A percentile compares a stretch with the other conserved stretches of the same genome.
Evolutionary conservation across 495 filamentous ascomycete genomes (phyloP).

Genomic region (Neurospora sp.): DNA sequence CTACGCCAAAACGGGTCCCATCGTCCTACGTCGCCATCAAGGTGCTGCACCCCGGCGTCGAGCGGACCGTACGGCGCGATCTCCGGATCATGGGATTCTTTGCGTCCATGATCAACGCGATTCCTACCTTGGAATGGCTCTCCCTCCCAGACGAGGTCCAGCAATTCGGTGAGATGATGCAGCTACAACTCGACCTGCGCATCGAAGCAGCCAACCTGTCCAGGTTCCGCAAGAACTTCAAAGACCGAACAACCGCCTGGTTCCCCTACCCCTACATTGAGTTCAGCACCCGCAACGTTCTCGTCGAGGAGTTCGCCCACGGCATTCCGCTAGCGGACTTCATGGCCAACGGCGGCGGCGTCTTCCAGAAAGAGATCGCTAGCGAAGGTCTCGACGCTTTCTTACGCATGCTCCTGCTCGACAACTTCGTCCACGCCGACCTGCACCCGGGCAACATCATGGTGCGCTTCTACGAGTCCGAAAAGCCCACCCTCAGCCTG

Average conservation of each 20-base stretch:
- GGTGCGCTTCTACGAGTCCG: constrained; percentile 93
- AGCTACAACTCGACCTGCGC: constrained; percentile 84
- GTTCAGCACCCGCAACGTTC: constrained; percentile 81
- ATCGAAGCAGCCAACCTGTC: constrained; percentile 89
- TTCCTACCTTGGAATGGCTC: constrained; percentile 96
- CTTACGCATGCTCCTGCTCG: constrained; percentile 90
- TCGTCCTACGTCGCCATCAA: constrained; percentile 94
- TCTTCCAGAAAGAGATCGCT: constrained; percentile 89
- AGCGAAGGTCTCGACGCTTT: constrained; percentile 97
- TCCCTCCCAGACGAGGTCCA: constrained; percentile 89
- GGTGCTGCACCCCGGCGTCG: constrained; percentile 86
- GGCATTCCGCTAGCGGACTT: constrained; percentile 89
- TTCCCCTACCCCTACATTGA: constrained; percentile 91
- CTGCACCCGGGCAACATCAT: constrained; percentile 98
- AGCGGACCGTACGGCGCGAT: constrained; percentile 79
- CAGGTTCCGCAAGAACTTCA: constrained; percentile 86
- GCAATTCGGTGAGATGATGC: constrained; percentile 99
- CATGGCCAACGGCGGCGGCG: constrained; percentile 79
- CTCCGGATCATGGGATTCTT: constrained; percentile 92
- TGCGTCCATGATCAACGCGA: constrained; percentile 68
- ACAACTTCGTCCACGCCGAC: constrained; percentile 99
- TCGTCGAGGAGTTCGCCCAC: constrained; percentile 93
- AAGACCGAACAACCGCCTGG: constrained; percentile 78
- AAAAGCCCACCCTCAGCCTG: constrained; percentile 52
- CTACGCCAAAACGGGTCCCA: constrained; percentile 70